Percentiles rank a stretch among this genome's conserved stretches.
Evolutionary conservation across 2,329 filamentous ascomycete genomes (phyloP).

Genomic region (Sarocladium kiliense): DNA sequence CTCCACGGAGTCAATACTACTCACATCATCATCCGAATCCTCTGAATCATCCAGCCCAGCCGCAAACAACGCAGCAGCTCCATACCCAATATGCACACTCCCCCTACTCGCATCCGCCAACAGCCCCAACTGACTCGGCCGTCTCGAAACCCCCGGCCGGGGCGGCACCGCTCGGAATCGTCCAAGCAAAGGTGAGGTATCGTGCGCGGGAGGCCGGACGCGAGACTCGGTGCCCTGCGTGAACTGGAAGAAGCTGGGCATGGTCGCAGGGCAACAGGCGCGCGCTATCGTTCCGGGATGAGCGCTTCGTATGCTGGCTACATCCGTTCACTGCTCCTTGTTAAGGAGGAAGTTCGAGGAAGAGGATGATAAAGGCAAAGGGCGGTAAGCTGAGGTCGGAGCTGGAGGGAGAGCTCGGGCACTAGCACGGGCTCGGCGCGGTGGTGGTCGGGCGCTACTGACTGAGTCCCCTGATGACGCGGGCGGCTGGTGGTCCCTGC

Average conservation of each 20-base stretch:
- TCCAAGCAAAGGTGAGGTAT: slow-evolving; percentile 57
- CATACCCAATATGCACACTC: slow-evolving; percentile 54
- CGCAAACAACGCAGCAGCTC: slow-evolving; percentile 38
- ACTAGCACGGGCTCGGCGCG: not conserved
- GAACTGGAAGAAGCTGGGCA: slow-evolving; percentile 65
- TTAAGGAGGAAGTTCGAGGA: not conserved
- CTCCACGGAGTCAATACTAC: slow-evolving; percentile 16
- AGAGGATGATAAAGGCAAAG: not conserved
- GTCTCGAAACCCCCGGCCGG: slow-evolving; percentile 23
- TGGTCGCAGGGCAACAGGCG: slow-evolving; percentile 22
- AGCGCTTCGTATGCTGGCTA: slow-evolving; percentile 4
- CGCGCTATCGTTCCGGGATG: not conserved
- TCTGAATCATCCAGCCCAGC: slow-evolving; percentile 31
- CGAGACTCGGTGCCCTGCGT: slow-evolving; percentile 59
- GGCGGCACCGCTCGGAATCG: slow-evolving; percentile 60
- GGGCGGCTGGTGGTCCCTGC: not conserved
- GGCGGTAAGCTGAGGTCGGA: slow-evolving; percentile 1
- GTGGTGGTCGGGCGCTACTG: slow-evolving; percentile 1
- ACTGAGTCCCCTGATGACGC: not conserved
- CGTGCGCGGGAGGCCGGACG: slow-evolving; percentile 36
- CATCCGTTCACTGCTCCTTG: not conserved
- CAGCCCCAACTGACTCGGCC: slow-evolving; percentile 32
- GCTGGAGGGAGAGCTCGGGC: slow-evolving; percentile 6
- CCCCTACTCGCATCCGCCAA: slow-evolving; percentile 37
- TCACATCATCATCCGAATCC: slow-evolving; percentile 16